Evolutionary conservation across 805 yeast species (phyloP).

Genomic region (Saturnispora zaruensis): DNA sequence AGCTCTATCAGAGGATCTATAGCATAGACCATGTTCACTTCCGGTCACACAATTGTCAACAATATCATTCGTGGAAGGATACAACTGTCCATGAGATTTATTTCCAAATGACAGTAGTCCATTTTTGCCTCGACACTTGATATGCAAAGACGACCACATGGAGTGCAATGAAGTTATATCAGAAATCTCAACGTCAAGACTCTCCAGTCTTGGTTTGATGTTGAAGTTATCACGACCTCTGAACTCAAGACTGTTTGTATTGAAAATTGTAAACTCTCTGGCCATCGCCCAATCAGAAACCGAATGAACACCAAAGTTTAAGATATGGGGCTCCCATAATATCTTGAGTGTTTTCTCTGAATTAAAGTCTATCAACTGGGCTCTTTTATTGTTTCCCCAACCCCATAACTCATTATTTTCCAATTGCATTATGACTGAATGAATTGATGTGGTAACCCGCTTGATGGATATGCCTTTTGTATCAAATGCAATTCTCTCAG

Average conservation of each 20-base stretch:
- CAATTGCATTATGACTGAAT: slow-evolving; percentile 35
- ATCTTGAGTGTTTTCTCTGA: slow-evolving; percentile 13
- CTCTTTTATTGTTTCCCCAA: slow-evolving; percentile 63
- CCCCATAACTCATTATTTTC: slow-evolving; percentile 42
- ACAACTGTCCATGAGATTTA: slow-evolving; percentile 64
- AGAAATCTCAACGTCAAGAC: background rate
- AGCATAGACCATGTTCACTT: slow-evolving; percentile 75
- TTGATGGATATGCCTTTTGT: slow-evolving; percentile 5
- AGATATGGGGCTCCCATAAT: slow-evolving; percentile 19
- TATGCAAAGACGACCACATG: slow-evolving; percentile 81
- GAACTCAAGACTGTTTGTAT: slow-evolving; percentile 10
- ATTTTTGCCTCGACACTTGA: slow-evolving; percentile 19
- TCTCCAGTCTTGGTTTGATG: slow-evolving; percentile 5
- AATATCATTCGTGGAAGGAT: slow-evolving; percentile 6
- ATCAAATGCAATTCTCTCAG: background rate
- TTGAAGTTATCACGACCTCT: slow-evolving; percentile 23
- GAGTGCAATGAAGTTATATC: slow-evolving; percentile 27
- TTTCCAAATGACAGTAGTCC: slow-evolving; percentile 54
- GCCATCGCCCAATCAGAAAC: slow-evolving; percentile 35
- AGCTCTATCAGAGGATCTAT: slow-evolving; percentile 16
- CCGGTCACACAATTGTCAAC: slow-evolving; percentile 39
- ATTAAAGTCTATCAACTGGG: slow-evolving; percentile 36
- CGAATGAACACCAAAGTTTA: slow-evolving; percentile 7
- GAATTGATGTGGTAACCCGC: slow-evolving; percentile 33
- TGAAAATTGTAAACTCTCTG: slow-evolving; percentile 45